A percentile compares a stretch with the other conserved stretches of the same genome.
Conservation (phyloP, 495 filamentous ascomycete genomes). For the Echria macrotheca region DNA sequence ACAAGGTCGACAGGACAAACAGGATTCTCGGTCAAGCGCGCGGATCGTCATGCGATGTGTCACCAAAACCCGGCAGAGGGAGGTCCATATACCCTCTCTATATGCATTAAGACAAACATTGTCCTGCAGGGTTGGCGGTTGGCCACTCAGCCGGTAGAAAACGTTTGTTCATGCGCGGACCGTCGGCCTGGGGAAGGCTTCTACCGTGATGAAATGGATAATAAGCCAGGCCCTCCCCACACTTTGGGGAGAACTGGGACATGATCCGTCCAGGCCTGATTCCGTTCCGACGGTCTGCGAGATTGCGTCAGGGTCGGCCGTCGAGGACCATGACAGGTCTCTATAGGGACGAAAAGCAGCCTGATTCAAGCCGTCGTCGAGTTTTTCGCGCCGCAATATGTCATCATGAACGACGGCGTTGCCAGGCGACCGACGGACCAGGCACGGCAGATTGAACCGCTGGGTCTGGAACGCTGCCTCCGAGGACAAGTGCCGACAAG, state of each 20-base stretch:
- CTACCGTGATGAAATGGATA: neutral
- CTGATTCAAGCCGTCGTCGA: neutral
- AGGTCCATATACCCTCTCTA: conserved; percentile 1
- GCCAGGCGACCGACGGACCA: neutral
- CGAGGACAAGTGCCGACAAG: conserved; percentile 4
- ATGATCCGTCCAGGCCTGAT: neutral
- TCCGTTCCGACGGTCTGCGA: neutral
- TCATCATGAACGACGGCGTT: conserved; percentile 4
- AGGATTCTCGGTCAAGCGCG: conserved; percentile 4
- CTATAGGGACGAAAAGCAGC: neutral
- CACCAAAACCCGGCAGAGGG: conserved; percentile 8
- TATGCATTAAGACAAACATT: conserved; percentile 7
- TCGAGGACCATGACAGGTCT: neutral
- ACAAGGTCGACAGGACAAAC: too few species aligned
- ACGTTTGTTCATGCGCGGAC: neutral
- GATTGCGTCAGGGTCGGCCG: neutral
- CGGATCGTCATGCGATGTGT: conserved; percentile 7
- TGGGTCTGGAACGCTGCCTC: neutral
- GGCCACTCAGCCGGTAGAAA: conserved; percentile 8
- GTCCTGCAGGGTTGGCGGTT: conserved; percentile 3
- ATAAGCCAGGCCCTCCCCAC: neutral
- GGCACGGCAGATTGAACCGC: conserved; percentile 3
- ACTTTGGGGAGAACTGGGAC: too few species aligned
- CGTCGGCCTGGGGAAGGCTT: neutral
- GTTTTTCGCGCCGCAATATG: conserved; percentile 6